These are phyloP conservation scores for Vararia minispora DNA, from an alignment of 768 basidiomycete species.

Conservation along the genomic window DNA sequence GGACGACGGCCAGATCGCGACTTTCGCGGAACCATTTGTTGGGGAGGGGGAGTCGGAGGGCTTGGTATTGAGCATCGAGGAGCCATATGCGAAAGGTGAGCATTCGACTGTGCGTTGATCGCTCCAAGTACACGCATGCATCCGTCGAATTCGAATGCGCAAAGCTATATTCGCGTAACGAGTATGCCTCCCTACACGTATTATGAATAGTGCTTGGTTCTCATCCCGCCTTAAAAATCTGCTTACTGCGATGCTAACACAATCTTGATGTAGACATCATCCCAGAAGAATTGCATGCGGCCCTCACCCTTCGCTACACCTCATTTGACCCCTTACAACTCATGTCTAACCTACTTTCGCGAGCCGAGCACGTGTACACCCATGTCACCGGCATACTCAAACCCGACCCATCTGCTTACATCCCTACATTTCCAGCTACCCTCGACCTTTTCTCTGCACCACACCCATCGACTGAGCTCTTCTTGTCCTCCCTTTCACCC, in stretches of 20 bases:
- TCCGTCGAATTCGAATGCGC: no score
- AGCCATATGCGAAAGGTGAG: slow-evolving; percentile 44
- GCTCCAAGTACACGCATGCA: not conserved
- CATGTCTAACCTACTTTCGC: slow-evolving; percentile 45
- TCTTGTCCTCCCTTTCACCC: slow-evolving; percentile 32
- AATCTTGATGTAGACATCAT: slow-evolving; percentile 45
- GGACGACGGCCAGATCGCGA: slow-evolving; percentile 22
- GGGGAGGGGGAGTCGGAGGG: slow-evolving; percentile 41
- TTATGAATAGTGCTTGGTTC: no score
- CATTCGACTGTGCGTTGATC: slow-evolving; percentile 1
- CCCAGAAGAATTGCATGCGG: slow-evolving; percentile 35
- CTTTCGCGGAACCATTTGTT: slow-evolving; percentile 33
- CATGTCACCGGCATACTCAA: slow-evolving; percentile 32
- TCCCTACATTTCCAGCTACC: slow-evolving; percentile 22
- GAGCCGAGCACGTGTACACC: slow-evolving; percentile 48
- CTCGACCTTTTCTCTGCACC: slow-evolving; percentile 32
- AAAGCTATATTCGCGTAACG: no score
- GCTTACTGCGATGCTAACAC: no score
- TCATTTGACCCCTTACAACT: slow-evolving; percentile 42
- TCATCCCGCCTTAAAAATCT: no score
- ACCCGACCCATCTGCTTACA: no score
- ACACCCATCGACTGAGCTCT: slow-evolving; percentile 26
- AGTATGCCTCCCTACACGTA: no score
- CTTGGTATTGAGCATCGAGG: slow-evolving; percentile 45
- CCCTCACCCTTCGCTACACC: slow-evolving; percentile 33